These are phyloP conservation scores for Pugionium cornutum DNA, from an alignment of 345 rosid genomes.

Conservation along the genomic window DNA sequence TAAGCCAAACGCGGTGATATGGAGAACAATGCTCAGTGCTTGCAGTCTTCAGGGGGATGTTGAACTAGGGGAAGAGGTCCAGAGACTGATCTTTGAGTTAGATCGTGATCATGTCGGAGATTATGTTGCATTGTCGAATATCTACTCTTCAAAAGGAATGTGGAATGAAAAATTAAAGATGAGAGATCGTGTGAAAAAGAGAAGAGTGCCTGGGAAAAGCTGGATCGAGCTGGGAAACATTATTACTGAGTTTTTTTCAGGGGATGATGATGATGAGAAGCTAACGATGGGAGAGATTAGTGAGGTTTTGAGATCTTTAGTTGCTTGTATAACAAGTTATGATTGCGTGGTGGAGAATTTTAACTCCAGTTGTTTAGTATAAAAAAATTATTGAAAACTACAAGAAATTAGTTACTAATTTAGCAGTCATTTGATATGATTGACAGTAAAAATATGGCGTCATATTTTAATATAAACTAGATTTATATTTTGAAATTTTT, in stretches of 20 bases:
- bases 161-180: slow-evolving; percentile 40
- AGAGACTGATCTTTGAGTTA: slow-evolving; percentile 34
- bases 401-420: no score
- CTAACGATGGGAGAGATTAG: slow-evolving; percentile 25
- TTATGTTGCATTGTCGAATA: slow-evolving; percentile 45
- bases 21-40: slow-evolving; percentile 45
- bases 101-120: slow-evolving; percentile 40
- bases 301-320: slow-evolving; percentile 34
- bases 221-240: slow-evolving; percentile 37
- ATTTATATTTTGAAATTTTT: no score
- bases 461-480: no score
- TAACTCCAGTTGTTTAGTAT: not conserved
- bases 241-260: slow-evolving; percentile 45
- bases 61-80: slow-evolving; percentile 40
- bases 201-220: slow-evolving; percentile 51
- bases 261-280: slow-evolving; percentile 25
- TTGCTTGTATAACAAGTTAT: slow-evolving; percentile 23
- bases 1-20: slow-evolving; percentile 39
- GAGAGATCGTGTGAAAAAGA: slow-evolving; percentile 41
- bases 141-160: slow-evolving; percentile 46
- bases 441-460: no score
- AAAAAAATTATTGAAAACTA: no score
- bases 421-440: no score
- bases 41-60: slow-evolving; percentile 36
- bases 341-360: slow-evolving; percentile 5